These are phyloP conservation scores for Nematocida minor DNA, from an alignment of 371 early-diverging fungal genomes.

Conservation along the genomic window DNA sequence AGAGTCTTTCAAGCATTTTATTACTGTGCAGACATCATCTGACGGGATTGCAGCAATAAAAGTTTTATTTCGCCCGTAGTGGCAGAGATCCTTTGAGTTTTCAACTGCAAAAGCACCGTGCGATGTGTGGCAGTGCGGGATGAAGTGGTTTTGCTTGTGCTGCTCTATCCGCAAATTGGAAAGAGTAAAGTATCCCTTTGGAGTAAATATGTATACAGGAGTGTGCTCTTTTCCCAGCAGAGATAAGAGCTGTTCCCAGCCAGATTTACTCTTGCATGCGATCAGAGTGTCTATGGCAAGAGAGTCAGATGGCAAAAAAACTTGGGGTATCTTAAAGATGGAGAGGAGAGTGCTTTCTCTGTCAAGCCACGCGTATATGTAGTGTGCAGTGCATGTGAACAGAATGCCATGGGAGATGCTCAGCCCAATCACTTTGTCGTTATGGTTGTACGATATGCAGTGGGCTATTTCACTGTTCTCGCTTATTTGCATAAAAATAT, in stretches of 20 bases:
- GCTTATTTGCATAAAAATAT: constrained; percentile 10
- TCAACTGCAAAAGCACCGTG: not conserved
- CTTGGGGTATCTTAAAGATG: not conserved
- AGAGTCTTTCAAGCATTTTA: not conserved
- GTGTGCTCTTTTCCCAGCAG: not conserved
- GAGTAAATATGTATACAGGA: not conserved
- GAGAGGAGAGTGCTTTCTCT: not conserved
- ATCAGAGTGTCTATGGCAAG: not conserved
- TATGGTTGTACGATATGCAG: constrained; percentile 6
- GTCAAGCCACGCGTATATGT: constrained; percentile 25
- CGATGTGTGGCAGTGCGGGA: not conserved
- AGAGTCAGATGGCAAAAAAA: no score
- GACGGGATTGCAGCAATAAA: not conserved
- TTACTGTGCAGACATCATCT: constrained; percentile 23
- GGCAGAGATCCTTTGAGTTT: not conserved
- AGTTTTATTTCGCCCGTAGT: not conserved
- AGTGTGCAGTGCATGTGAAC: not conserved
- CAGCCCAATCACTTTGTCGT: constrained; percentile 7
- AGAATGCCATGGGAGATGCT: not conserved
- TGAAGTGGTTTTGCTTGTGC: not conserved
- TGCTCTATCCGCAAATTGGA: not conserved
- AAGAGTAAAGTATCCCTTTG: not conserved
- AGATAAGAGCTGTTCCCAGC: not conserved
- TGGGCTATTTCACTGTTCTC: not conserved
- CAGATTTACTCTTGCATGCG: not conserved